These are phyloP conservation scores for Aspergillus steynii DNA, from an alignment of 495 filamentous ascomycete genomes.

Conservation along the genomic window DNA sequence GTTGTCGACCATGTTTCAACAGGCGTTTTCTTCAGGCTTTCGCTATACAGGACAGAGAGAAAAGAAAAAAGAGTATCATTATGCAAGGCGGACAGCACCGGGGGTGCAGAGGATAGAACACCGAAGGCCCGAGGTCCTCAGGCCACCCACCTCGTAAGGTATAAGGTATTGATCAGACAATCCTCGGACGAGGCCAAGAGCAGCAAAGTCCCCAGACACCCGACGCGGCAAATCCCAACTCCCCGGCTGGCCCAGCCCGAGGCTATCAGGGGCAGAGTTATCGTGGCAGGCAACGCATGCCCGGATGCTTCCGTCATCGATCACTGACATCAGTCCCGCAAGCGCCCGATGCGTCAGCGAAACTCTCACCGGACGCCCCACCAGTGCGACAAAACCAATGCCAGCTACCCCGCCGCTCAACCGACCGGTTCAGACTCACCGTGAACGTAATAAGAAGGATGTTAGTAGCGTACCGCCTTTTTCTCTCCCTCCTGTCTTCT, in stretches of 20 bases:
- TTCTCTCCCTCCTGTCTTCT: slow-evolving; percentile 6
- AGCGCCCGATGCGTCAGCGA: slow-evolving; percentile 41
- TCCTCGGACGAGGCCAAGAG: neutral
- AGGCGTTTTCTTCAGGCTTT: neutral
- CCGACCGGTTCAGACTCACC: slow-evolving; percentile 18
- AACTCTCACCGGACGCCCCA: slow-evolving; percentile 39
- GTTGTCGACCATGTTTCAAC: neutral
- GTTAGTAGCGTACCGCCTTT: slow-evolving; percentile 6
- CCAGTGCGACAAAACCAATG: slow-evolving; percentile 13
- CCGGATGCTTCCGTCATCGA: slow-evolving; percentile 40
- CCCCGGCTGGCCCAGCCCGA: slow-evolving; percentile 28
- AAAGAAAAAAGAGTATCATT: neutral
- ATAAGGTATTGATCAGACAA: too few relatives aligned
- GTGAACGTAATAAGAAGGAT: slow-evolving; percentile 22
- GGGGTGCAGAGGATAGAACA: neutral
- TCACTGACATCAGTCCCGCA: slow-evolving; percentile 52
- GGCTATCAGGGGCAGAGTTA: slow-evolving; percentile 33
- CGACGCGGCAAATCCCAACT: slow-evolving; percentile 8
- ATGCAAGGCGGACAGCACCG: neutral
- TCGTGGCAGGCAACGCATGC: slow-evolving; percentile 17
- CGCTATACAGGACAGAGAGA: slow-evolving; percentile 1
- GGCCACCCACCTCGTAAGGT: neutral
- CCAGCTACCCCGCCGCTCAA: slow-evolving; percentile 26
- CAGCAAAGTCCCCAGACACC: slow-evolving; percentile 2
- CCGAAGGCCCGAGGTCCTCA: neutral